phyloP scores from a whole-genome alignment of 306 rosid species.

The cucumber (Cucumis sativus) region DNA sequence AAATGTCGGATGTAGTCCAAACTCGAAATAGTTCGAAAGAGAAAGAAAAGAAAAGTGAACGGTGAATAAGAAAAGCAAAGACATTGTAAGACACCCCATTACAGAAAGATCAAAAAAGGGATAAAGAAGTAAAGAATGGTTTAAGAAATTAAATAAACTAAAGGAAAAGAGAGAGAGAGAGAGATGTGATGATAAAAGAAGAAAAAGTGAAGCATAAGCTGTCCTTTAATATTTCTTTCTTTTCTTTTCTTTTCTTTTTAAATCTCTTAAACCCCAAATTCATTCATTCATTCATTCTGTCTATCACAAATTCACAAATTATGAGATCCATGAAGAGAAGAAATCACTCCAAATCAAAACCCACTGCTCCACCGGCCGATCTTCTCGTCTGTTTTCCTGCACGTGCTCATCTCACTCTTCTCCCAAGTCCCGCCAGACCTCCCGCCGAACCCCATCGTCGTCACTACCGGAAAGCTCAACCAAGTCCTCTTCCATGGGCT shows the following conservation, averaged over 20 bases:
- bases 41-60: not conserved
- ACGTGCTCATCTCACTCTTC: conserved; percentile 47
- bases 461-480: conserved; percentile 28
- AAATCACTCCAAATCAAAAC: conserved; percentile 27
- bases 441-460: conserved; percentile 35
- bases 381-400: conserved; percentile 83
- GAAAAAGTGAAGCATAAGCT: not conserved
- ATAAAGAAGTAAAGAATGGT: not conserved
- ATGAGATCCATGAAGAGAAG: conserved; percentile 28
- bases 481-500: conserved; percentile 64
- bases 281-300: not conserved
- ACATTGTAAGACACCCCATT: not conserved
- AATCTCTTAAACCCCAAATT: not conserved
- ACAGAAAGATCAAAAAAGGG: not conserved
- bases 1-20: not conserved
- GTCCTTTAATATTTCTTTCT: not conserved
- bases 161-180: not conserved
- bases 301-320: not conserved
- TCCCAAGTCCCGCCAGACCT: conserved; percentile 71
- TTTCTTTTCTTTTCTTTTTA: not conserved
- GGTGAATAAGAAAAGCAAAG: not conserved
- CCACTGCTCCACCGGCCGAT: conserved; percentile 47
- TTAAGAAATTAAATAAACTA: not conserved
- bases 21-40: too few species aligned
- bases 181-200: not conserved